Conservation (phyloP, 1,284 basidiomycete genomes). For the Tilletia horrida region DNA sequence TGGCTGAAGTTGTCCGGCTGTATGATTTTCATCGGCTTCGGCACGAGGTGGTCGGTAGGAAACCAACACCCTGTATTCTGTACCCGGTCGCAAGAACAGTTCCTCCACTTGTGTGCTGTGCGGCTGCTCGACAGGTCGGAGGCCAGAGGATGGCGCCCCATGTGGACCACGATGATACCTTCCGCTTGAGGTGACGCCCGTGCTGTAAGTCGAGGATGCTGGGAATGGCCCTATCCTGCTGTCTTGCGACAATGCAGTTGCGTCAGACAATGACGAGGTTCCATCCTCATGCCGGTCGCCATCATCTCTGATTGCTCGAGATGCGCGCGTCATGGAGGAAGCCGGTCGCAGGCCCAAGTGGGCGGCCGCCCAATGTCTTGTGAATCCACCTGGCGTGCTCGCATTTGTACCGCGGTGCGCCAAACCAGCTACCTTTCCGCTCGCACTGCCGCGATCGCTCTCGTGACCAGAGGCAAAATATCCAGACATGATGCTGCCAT, state of each 20-base stretch:
- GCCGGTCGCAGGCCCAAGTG: neutral
- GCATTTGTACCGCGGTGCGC: neutral
- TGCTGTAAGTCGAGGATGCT: conserved; percentile 32
- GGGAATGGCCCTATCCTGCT: conserved; percentile 37
- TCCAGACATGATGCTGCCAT: conserved; percentile 16
- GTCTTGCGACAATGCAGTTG: conserved; percentile 42
- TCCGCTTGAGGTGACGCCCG: conserved; percentile 5
- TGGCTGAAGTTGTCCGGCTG: conserved; percentile 55
- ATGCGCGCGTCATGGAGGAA: neutral
- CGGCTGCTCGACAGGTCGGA: conserved; percentile 46
- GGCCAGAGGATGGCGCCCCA: conserved; percentile 15
- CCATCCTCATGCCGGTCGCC: conserved; percentile 27
- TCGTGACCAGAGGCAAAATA: conserved; percentile 9
- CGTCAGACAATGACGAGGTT: conserved; percentile 30
- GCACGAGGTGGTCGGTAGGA: conserved; percentile 57
- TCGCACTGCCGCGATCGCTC: conserved; percentile 6
- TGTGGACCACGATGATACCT: conserved; percentile 14
- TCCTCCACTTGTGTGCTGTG: conserved; percentile 58
- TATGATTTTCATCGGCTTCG: conserved; percentile 40
- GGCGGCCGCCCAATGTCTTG: conserved; percentile 2
- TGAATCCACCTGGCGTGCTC: neutral
- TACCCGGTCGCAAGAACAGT: conserved; percentile 59
- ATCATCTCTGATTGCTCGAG: neutral
- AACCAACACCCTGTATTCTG: conserved; percentile 59
- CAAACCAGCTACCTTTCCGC: neutral